A percentile compares a stretch with the other conserved stretches of the same genome.
Evolutionary conservation across 768 basidiomycete species (phyloP).

Genomic region (Rubroboletus satanas): DNA sequence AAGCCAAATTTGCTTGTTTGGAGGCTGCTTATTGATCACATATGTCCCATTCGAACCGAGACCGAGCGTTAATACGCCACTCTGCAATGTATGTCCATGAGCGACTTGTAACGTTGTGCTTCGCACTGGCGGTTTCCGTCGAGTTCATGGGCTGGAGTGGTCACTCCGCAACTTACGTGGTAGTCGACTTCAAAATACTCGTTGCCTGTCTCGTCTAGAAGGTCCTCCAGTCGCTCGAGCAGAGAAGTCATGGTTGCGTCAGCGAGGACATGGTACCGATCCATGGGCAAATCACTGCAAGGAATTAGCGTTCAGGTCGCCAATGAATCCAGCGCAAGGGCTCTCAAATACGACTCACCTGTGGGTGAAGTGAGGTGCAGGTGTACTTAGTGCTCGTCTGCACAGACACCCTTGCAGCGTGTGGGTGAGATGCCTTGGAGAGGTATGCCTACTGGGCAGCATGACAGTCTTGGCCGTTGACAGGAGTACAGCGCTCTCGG

Average conservation of each 20-base stretch:
- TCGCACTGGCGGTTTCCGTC: neutral
- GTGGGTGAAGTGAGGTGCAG: constrained; percentile 52
- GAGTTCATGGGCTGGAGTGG: neutral
- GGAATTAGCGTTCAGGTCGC: neutral
- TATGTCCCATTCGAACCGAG: constrained; percentile 80
- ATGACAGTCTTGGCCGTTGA: constrained; percentile 4
- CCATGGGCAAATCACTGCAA: constrained; percentile 50
- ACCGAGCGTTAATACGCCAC: constrained; percentile 83
- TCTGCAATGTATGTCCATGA: constrained; percentile 42
- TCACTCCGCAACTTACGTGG: constrained; percentile 49
- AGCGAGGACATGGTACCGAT: constrained; percentile 66
- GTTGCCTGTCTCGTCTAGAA: constrained; percentile 59
- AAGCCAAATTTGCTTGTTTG: constrained; percentile 96
- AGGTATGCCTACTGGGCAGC: neutral
- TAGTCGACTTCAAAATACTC: constrained; percentile 82
- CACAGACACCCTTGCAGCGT: constrained; percentile 3
- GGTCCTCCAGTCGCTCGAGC: constrained; percentile 67
- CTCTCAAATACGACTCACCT: constrained; percentile 39
- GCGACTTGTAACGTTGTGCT: neutral
- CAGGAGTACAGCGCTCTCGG: neutral
- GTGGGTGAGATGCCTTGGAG: neutral
- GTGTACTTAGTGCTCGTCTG: constrained; percentile 40
- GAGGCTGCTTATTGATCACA: constrained; percentile 96
- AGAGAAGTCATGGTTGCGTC: constrained; percentile 76
- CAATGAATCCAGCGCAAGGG: neutral